phyloP scores from a whole-genome alignment of 805 yeast species.

The Metschnikowia koreensis region DNA sequence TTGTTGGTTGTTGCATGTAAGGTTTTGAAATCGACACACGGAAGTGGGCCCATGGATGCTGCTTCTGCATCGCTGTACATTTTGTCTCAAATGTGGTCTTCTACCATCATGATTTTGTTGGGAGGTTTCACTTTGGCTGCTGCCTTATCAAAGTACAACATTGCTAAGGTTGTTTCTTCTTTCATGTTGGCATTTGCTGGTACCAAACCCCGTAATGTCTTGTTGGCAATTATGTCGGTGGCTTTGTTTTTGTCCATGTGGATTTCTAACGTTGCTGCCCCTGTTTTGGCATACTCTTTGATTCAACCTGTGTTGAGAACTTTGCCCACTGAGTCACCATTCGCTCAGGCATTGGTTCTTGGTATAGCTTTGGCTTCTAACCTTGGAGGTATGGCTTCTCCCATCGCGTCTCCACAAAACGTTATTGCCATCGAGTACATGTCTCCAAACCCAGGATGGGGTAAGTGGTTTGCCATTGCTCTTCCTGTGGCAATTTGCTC shows the following conservation, averaged over 20 bases:
- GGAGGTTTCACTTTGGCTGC: constrained; percentile 97
- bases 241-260: constrained; percentile 88
- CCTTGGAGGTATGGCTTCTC: constrained; percentile 96
- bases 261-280: constrained; percentile 97
- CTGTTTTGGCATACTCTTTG: constrained; percentile 86
- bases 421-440: constrained; percentile 85
- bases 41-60: constrained; percentile 53
- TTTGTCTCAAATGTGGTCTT: constrained; percentile 89
- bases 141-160: constrained; percentile 84
- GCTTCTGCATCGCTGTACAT: constrained; percentile 75
- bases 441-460: constrained; percentile 80
- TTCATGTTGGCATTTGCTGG: constrained; percentile 81
- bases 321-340: constrained; percentile 71
- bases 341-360: constrained; percentile 78
- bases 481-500: constrained; percentile 73
- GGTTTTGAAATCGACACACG: constrained; percentile 55
- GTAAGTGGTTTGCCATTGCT: constrained; percentile 87
- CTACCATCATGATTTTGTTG: constrained; percentile 81
- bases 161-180: constrained; percentile 84
- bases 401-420: constrained; percentile 96
- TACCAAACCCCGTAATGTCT: constrained; percentile 73
- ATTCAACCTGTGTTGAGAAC: constrained; percentile 88
- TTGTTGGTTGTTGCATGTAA: constrained; percentile 70
- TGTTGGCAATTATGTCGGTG: constrained; percentile 80
- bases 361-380: constrained; percentile 94